Percentiles rank a stretch among this genome's conserved stretches.
phyloP scores from a whole-genome alignment of 208 protist genomes.

The Willaertia magna region DNA sequence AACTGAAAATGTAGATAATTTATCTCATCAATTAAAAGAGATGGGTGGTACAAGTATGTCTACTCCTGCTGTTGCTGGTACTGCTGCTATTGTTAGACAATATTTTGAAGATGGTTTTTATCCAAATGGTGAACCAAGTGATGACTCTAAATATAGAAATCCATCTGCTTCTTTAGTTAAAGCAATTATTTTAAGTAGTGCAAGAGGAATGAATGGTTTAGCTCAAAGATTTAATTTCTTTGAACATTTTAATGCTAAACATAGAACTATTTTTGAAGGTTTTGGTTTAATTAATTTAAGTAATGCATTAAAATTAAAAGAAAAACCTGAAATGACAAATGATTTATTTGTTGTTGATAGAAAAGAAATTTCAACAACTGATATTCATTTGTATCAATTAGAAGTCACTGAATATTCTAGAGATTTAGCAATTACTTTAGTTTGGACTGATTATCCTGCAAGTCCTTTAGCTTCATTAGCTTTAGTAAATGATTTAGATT shows the following conservation, averaged over 20 bases:
- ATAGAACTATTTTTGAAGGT: neutral
- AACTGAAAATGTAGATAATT: neutral
- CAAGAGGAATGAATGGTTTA: constrained; percentile 3
- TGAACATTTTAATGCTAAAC: neutral
- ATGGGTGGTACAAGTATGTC: constrained; percentile 71
- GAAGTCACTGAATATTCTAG: neutral
- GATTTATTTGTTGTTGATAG: neutral
- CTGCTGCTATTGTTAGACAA: constrained; percentile 61
- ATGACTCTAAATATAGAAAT: constrained; percentile 30
- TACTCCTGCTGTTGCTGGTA: constrained; percentile 51
- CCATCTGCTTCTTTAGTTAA: constrained; percentile 41
- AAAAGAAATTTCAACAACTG: neutral
- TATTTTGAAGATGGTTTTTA: constrained; percentile 45
- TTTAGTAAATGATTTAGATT: constrained; percentile 5
- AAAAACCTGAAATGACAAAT: neutral
- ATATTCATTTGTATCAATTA: neutral
- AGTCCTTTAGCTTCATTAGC: neutral
- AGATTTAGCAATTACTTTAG: neutral
- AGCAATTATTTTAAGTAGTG: constrained; percentile 30
- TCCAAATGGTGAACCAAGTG: constrained; percentile 34
- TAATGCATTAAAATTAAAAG: neutral
- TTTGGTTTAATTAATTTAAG: neutral
- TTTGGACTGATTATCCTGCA: constrained; percentile 1
- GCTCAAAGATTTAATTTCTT: neutral
- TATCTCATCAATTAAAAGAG: constrained; percentile 9